Percentiles rank a stretch among this genome's conserved stretches.
These are phyloP conservation scores for Avena insularis DNA, from an alignment of 176 grass and related monocot species.

Conservation along the genomic window DNA sequence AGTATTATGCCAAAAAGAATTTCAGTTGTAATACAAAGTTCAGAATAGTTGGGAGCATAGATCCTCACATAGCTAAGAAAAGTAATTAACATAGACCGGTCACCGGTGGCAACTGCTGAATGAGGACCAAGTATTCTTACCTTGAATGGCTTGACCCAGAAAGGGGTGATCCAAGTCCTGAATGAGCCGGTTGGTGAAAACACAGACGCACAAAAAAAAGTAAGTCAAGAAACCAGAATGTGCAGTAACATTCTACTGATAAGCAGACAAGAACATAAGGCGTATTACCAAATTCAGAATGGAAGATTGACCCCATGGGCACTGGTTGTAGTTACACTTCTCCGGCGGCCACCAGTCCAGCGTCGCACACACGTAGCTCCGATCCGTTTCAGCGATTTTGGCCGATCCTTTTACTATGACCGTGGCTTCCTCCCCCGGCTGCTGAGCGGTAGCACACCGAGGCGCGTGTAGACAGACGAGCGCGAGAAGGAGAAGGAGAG, in stretches of 20 bases:
- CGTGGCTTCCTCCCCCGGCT: slow-evolving; percentile 50
- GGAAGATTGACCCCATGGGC: slow-evolving; percentile 91
- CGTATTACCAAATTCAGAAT: slow-evolving; percentile 88
- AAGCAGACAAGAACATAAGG: slow-evolving; percentile 30
- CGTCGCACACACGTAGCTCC: slow-evolving; percentile 83
- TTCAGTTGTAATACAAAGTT: neutral
- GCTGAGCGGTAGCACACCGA: slow-evolving; percentile 49
- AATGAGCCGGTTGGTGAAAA: slow-evolving; percentile 5
- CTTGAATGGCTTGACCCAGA: slow-evolving; percentile 76
- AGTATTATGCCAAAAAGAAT: no score
- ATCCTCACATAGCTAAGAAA: neutral
- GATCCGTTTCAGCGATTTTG: slow-evolving; percentile 69
- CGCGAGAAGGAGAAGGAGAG: slow-evolving; percentile 31
- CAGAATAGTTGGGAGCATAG: neutral
- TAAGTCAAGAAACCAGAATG: slow-evolving; percentile 20
- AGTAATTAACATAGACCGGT: neutral
- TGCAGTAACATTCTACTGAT: neutral
- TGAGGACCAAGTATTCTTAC: slow-evolving; percentile 48
- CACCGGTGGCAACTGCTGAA: neutral
- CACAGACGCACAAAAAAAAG: slow-evolving; percentile 8
- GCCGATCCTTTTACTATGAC: slow-evolving; percentile 78
- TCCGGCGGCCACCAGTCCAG: slow-evolving; percentile 98
- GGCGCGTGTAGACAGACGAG: slow-evolving; percentile 47
- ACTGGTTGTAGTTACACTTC: slow-evolving; percentile 99
- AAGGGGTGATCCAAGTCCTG: slow-evolving; percentile 92